A percentile compares a stretch with the other conserved stretches of the same genome.
Evolutionary conservation across 78 protist species (phyloP).

Genomic region (Dictyostelium intermedium): DNA sequence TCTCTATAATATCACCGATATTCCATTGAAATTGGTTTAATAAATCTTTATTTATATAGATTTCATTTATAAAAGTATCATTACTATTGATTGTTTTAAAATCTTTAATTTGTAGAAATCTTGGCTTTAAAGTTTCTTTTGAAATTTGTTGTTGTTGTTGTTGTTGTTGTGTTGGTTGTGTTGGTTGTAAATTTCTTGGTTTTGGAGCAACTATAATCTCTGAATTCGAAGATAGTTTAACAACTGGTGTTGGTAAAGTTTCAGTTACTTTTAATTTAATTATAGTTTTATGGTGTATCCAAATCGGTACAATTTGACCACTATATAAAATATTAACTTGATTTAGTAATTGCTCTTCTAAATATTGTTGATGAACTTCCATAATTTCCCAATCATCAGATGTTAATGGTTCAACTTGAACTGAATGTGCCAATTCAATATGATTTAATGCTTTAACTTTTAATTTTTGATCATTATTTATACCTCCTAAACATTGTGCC

Average conservation of each 20-base stretch:
- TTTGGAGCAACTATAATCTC: slow-evolving; percentile 76
- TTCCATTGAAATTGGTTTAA: slow-evolving; percentile 43
- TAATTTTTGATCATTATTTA: not conserved
- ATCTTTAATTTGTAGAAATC: slow-evolving; percentile 21
- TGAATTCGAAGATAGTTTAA: slow-evolving; percentile 2
- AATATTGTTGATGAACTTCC: slow-evolving; percentile 54
- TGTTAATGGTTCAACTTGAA: slow-evolving; percentile 76
- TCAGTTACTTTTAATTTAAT: slow-evolving; percentile 37
- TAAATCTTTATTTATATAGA: slow-evolving; percentile 1
- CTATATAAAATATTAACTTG: slow-evolving; percentile 53
- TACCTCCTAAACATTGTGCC: slow-evolving; percentile 2
- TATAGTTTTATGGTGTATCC: slow-evolving; percentile 70
- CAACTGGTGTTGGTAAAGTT: slow-evolving; percentile 15
- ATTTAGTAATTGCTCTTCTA: slow-evolving; percentile 69
- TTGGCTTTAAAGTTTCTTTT: slow-evolving; percentile 20
- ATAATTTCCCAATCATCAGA: slow-evolving; percentile 83
- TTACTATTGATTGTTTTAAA: not conserved
- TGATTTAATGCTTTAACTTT: not conserved
- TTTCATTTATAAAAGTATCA: not conserved
- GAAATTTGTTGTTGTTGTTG: not conserved
- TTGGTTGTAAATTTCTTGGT: slow-evolving; percentile 40
- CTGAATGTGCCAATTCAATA: not conserved
- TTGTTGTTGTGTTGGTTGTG: not conserved
- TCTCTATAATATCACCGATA: slow-evolving; percentile 40
- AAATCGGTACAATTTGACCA: slow-evolving; percentile 72